phyloP scores from a whole-genome alignment of 176 grass and related monocot species.

The Musa beccarii region DNA sequence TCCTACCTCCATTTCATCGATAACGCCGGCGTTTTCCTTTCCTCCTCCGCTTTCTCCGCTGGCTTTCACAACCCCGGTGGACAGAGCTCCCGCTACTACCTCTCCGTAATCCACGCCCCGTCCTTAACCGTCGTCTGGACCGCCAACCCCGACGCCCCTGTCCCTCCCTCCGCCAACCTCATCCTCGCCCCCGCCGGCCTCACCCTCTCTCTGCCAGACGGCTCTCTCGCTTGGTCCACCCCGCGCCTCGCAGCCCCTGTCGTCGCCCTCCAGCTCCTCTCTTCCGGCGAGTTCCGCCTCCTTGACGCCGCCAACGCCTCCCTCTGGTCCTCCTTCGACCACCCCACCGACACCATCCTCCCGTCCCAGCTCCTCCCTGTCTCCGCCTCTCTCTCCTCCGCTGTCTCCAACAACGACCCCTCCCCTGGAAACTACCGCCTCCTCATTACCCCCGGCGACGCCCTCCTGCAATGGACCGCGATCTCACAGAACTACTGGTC shows the following conservation, averaged over 20 bases:
- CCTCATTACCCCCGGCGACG: slow-evolving; percentile 29
- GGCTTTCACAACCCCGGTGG: slow-evolving; percentile 33
- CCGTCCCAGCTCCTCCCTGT: slow-evolving; percentile 26
- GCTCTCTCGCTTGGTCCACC: slow-evolving; percentile 32
- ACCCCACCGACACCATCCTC: slow-evolving; percentile 41
- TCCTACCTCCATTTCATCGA: slow-evolving; percentile 45
- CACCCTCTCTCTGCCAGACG: slow-evolving; percentile 12
- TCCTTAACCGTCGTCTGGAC: slow-evolving; percentile 37
- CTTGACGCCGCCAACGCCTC: slow-evolving; percentile 11
- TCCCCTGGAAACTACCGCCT: slow-evolving; percentile 39
- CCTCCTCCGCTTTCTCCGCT: slow-evolving; percentile 36
- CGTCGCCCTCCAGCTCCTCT: slow-evolving; percentile 19
- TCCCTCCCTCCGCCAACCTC: slow-evolving; percentile 14
- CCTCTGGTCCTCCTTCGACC: slow-evolving; percentile 38
- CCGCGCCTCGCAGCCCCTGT: slow-evolving; percentile 1
- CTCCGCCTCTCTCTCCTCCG: slow-evolving; percentile 28
- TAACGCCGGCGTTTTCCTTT: slow-evolving; percentile 51
- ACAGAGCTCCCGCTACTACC: slow-evolving; percentile 38
- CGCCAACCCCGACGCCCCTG: slow-evolving; percentile 33
- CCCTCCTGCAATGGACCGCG: slow-evolving; percentile 35
- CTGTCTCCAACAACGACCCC: slow-evolving; percentile 27
- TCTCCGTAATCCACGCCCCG: slow-evolving; percentile 42
- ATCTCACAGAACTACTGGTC: slow-evolving; percentile 44
- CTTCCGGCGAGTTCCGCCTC: slow-evolving; percentile 31
- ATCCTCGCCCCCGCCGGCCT: slow-evolving; percentile 27